Conservation (phyloP, 495 filamentous ascomycete genomes). For the Aspergillus bertholletiae region DNA sequence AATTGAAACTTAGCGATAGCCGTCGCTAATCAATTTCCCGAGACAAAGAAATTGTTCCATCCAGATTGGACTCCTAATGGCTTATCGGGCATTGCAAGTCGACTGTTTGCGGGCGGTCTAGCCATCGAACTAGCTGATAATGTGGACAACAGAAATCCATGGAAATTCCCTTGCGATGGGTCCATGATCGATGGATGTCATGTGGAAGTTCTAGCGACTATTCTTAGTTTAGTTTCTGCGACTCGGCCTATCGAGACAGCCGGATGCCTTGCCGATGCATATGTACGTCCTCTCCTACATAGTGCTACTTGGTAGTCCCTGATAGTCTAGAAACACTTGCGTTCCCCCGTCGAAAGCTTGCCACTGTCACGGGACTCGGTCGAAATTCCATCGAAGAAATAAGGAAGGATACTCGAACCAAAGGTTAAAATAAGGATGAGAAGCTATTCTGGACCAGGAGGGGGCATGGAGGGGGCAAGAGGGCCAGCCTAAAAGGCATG, state of each 20-base stretch:
- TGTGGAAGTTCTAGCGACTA: slow-evolving; percentile 11
- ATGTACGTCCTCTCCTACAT: background rate
- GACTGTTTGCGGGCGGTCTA: slow-evolving; percentile 11
- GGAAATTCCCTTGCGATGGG: slow-evolving; percentile 8
- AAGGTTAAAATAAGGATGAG: background rate
- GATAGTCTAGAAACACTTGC: too few relatives aligned
- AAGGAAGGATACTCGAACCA: background rate
- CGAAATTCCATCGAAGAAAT: background rate
- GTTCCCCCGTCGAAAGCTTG: background rate
- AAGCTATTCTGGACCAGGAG: slow-evolving; percentile 1
- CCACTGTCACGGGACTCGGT: background rate
- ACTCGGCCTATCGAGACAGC: background rate
- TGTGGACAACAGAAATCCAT: slow-evolving; percentile 11
- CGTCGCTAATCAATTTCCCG: too few relatives aligned
- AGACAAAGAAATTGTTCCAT: slow-evolving; percentile 1
- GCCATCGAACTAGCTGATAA: slow-evolving; percentile 8
- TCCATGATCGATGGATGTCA: slow-evolving; percentile 14
- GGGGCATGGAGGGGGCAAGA: too few relatives aligned
- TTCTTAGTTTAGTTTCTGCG: slow-evolving; percentile 5
- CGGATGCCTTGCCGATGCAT: slow-evolving; percentile 11
- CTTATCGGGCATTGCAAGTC: background rate
- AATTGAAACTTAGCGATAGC: too few relatives aligned
- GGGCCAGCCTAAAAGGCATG: slow-evolving; percentile 3
- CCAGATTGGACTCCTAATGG: background rate
- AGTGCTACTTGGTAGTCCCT: too few relatives aligned